These are phyloP conservation scores for Knoxdaviesia proteae DNA, from an alignment of 2,329 filamentous ascomycete genomes.

Conservation along the genomic window DNA sequence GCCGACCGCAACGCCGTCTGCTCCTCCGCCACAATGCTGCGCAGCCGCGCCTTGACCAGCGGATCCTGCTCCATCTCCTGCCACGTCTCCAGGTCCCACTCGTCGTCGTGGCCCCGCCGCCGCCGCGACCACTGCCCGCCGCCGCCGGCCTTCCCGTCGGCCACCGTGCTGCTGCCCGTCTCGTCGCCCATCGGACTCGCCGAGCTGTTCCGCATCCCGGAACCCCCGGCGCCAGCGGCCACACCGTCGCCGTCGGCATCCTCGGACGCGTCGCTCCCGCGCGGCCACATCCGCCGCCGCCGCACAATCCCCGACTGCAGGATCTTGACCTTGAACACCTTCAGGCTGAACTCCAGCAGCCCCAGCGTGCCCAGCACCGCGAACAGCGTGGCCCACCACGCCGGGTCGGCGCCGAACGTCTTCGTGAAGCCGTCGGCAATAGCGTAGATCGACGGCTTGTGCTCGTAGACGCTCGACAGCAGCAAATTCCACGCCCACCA, in stretches of 20 bases:
- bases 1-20: conserved; percentile 1
- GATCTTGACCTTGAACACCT: conserved; percentile 22
- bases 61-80: conserved; percentile 36
- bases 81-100: conserved; percentile 34
- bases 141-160: too few relatives aligned
- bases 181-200: too few relatives aligned
- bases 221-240: not conserved
- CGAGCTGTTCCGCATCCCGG: too few relatives aligned
- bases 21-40: conserved; percentile 17
- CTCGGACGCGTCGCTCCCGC: conserved; percentile 3
- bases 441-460: conserved; percentile 34
- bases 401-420: conserved; percentile 43
- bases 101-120: conserved; percentile 12
- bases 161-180: too few relatives aligned
- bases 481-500: conserved; percentile 61
- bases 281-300: not conserved
- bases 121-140: not conserved
- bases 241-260: conserved; percentile 2
- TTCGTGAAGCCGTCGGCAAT: conserved; percentile 45
- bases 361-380: conserved; percentile 39
- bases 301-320: conserved; percentile 11
- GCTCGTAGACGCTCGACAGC: conserved; percentile 40
- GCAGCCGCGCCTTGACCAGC: conserved; percentile 19
- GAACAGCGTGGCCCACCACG: conserved; percentile 58
- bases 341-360: conserved; percentile 43